Evolutionary conservation across 805 yeast species (phyloP).

Genomic region (Nakazawaea ambrosiae): DNA sequence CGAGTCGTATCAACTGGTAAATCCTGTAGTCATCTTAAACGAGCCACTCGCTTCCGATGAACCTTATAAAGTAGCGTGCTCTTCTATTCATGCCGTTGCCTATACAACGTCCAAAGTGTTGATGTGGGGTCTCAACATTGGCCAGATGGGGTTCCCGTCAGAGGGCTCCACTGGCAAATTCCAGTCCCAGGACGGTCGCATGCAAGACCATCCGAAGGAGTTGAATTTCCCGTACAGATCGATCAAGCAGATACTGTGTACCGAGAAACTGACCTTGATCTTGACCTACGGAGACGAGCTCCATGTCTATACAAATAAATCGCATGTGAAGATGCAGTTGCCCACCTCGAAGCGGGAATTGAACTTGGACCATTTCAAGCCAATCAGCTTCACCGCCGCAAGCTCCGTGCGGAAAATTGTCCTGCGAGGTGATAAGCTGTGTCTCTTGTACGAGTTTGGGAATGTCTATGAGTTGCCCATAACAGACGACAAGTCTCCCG

Average conservation of each 20-base stretch:
- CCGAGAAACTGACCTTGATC: constrained; percentile 66
- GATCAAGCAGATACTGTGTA: constrained; percentile 52
- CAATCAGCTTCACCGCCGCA: constrained; percentile 38
- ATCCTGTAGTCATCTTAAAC: no score
- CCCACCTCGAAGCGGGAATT: constrained; percentile 24
- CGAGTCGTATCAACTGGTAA: no score
- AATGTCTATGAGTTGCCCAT: constrained; percentile 33
- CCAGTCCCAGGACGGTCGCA: constrained; percentile 26
- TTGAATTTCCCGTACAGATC: constrained; percentile 36
- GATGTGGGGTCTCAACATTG: constrained; percentile 76
- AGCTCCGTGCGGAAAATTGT: constrained; percentile 25
- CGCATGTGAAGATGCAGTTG: constrained; percentile 41
- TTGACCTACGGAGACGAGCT: constrained; percentile 52
- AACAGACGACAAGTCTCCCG: constrained; percentile 19
- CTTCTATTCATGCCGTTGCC: constrained; percentile 64
- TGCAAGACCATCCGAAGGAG: constrained; percentile 31
- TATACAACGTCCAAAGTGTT: constrained; percentile 41
- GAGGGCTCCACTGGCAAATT: constrained; percentile 19
- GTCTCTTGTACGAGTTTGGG: constrained; percentile 54
- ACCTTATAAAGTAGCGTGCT: no score
- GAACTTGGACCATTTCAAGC: constrained; percentile 47
- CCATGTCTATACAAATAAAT: constrained; percentile 51
- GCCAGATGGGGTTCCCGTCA: constrained; percentile 64
- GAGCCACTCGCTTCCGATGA: no score
- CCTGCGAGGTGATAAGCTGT: constrained; percentile 32